A percentile compares a stretch with the other conserved stretches of the same genome.
Evolutionary conservation across 345 rosid genomes (phyloP).

Genomic region (Ailanthus altissimus): DNA sequence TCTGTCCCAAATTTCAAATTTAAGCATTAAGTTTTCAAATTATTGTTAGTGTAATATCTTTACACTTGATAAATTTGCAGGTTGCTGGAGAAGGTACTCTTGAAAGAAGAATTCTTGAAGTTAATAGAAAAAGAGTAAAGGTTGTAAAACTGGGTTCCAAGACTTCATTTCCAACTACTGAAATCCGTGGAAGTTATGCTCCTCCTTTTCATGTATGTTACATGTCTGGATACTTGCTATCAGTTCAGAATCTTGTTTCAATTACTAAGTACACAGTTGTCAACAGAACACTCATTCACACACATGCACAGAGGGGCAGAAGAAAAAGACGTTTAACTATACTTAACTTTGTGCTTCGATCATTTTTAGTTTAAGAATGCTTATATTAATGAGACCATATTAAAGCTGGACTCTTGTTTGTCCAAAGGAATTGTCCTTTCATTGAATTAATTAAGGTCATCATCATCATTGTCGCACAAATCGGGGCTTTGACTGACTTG

Average conservation of each 20-base stretch:
- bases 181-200: conserved; percentile 89
- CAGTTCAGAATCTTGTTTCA: not conserved
- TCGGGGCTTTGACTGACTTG: not conserved
- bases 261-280: not conserved
- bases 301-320: not conserved
- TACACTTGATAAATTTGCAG: conserved; percentile 40
- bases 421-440: not conserved
- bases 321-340: not conserved
- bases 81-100: conserved; percentile 72
- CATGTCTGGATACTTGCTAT: not conserved
- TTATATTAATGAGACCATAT: not conserved
- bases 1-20: conserved; percentile 6
- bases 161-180: conserved; percentile 82
- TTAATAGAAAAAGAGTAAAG: conserved; percentile 82
- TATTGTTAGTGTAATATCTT: not conserved
- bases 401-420: not conserved
- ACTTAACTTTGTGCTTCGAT: not conserved
- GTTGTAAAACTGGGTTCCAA: conserved; percentile 96
- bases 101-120: conserved; percentile 87
- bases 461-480: not conserved
- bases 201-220: conserved; percentile 92
- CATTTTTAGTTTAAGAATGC: not conserved
- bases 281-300: not conserved
- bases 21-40: not conserved
- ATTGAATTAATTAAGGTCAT: not conserved